phyloP scores from a whole-genome alignment of 352 stramenopile genomes.

The Globisporangium paddicum region DNA sequence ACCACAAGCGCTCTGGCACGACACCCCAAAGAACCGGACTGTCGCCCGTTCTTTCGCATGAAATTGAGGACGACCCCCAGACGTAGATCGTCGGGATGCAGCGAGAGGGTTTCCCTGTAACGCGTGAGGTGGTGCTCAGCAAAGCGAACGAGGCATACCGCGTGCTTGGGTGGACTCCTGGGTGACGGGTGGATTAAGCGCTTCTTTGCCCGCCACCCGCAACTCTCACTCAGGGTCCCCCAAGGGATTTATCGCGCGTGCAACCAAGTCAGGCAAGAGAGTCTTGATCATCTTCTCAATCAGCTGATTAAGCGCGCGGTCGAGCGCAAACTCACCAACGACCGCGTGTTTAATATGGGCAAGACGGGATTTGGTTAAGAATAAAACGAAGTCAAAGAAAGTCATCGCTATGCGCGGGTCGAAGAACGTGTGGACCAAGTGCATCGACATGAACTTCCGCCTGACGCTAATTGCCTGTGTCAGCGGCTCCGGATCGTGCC shows the following conservation, averaged over 20 bases:
- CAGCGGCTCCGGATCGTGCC: background rate
- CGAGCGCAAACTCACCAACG: constrained; percentile 5
- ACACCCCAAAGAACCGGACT: background rate
- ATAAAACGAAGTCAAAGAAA: background rate
- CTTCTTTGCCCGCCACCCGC: constrained; percentile 3
- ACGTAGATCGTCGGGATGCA: constrained; percentile 13
- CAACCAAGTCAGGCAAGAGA: background rate
- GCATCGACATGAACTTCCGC: constrained; percentile 3
- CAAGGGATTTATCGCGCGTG: constrained; percentile 4
- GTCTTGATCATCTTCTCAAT: background rate
- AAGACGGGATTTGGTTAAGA: constrained; percentile 6
- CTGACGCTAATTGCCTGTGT: constrained; percentile 2
- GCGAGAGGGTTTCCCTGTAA: constrained; percentile 4
- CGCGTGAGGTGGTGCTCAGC: background rate
- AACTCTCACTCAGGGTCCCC: background rate
- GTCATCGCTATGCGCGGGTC: constrained; percentile 9
- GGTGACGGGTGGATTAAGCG: background rate
- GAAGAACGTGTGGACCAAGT: constrained; percentile 7
- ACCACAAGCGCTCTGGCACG: background rate
- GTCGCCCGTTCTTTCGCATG: background rate
- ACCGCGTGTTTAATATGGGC: constrained; percentile 13
- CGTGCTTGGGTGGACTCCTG: background rate
- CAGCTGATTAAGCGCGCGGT: constrained; percentile 1
- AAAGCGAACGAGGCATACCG: constrained; percentile 12
- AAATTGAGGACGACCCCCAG: constrained; percentile 5